Base-by-base conservation (phyloP, 352 stramenopile genomes). In the Globisporangium recalcitrans region DNA sequence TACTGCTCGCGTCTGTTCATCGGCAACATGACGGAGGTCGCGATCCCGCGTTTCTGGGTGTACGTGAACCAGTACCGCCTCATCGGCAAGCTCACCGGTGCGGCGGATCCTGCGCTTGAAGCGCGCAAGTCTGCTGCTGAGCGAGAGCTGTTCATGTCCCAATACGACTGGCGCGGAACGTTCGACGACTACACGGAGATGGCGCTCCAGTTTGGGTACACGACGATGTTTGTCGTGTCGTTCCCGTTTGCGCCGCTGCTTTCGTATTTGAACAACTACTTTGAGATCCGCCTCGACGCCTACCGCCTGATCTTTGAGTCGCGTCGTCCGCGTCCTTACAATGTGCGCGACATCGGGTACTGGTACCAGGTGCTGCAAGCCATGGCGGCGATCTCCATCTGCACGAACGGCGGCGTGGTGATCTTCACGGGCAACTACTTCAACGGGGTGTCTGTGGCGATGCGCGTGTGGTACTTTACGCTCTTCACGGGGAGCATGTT, bases 161-260 rank as follows among this genome's bases (percentile, higher is more conserved):
- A 88, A 48, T 93, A 93, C 63, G 84, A 89, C 62, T 93, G 84
- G 84, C 75, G 78, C 29, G 84, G 84, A 48, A 93, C 87, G 26
- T 97, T 97, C 64, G 88, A 95, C 60, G 91, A 98, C 68, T 98
- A 97, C 72, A 89, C 96, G 36, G 93, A 98, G 70, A 96, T 95
- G 80, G 82, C 89, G 4, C 77, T 96, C 58, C 83, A 94, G 71
- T 96, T 94, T 34, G 87, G 87, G 46, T 96, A 93, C 67, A 93
- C 84, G 32, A 92, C 75, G 19, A 91, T 96, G 76, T 96, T 96
- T 85, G 92, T 96, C 1, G 86, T 91, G 16, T 92, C 93, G 29
- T 98, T 98, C 71, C 95, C 95, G 3, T 82, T 98, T 62, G 93
- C 93, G 42, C 86, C 91, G 47, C 58, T 98, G 51, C 80, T 98